These are phyloP conservation scores for Penicillium sp. DNA, from an alignment of 2,329 filamentous ascomycete genomes.

Conservation along the genomic window DNA sequence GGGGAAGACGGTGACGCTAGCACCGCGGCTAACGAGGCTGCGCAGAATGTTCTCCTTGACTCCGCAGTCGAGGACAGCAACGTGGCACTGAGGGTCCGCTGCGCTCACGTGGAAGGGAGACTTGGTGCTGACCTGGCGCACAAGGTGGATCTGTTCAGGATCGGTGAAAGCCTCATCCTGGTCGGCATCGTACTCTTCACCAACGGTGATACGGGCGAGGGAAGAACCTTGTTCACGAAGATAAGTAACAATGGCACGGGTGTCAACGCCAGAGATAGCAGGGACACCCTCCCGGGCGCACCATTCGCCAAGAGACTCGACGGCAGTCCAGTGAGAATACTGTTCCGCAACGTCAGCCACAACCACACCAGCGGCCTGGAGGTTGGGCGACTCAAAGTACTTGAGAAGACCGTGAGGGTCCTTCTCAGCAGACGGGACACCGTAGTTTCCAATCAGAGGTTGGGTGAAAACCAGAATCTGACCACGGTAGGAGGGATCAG, in stretches of 20 bases:
- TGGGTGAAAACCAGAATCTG: constrained; percentile 99
- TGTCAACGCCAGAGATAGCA: constrained; percentile 95
- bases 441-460: constrained; percentile 97
- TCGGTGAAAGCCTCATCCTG: constrained; percentile 97
- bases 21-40: constrained; percentile 87
- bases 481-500: constrained; percentile 70
- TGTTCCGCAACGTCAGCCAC: constrained; percentile 91
- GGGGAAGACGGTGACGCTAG: constrained; percentile 91
- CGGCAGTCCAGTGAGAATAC: constrained; percentile 98
- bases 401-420: constrained; percentile 91
- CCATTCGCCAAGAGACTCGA: constrained; percentile 91
- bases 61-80: constrained; percentile 95
- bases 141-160: constrained; percentile 94
- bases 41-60: constrained; percentile 99
- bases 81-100: constrained; percentile 79
- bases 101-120: constrained; percentile 94
- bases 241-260: constrained; percentile 92
- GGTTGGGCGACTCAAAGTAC: constrained; percentile 98
- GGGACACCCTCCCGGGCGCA: constrained; percentile 95
- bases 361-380: constrained; percentile 94
- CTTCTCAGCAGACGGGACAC: constrained; percentile 82
- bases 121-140: constrained; percentile 96
- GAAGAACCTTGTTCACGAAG: constrained; percentile 97
- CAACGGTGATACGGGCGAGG: constrained; percentile 89
- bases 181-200: constrained; percentile 97